Evolutionary conservation across 164 flowering plant genomes (phyloP).

Genomic region (Dillenia turbinata): DNA sequence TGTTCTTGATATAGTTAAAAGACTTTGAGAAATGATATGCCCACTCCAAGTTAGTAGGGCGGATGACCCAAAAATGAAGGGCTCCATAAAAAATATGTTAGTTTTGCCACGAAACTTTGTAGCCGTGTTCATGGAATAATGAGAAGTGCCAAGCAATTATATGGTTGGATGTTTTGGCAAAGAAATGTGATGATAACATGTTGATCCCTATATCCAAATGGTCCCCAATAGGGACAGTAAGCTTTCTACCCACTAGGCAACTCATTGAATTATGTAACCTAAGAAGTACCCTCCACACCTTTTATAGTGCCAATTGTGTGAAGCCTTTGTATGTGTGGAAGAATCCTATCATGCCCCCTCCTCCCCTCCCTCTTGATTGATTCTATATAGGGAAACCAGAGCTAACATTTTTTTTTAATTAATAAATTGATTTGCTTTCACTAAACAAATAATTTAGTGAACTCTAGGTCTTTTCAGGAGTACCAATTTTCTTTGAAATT

Average conservation of each 20-base stretch:
- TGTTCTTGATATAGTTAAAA: too few species aligned
- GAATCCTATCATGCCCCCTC: constrained; percentile 14
- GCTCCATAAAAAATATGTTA: background rate
- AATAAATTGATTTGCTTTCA: too few species aligned
- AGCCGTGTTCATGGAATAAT: constrained; percentile 16
- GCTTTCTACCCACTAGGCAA: constrained; percentile 30
- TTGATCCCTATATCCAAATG: constrained; percentile 24
- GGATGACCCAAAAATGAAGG: constrained; percentile 11
- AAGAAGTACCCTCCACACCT: background rate
- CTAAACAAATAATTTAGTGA: too few species aligned
- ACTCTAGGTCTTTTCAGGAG: too few species aligned
- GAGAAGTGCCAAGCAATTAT: constrained; percentile 11
- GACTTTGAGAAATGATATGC: too few species aligned
- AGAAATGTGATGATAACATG: constrained; percentile 11
- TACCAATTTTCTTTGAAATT: too few species aligned
- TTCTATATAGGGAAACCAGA: constrained; percentile 1
- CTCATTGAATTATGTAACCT: constrained; percentile 17
- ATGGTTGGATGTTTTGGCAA: background rate
- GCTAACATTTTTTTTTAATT: constrained; percentile 6
- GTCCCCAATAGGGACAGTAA: constrained; percentile 27
- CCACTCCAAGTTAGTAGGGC: background rate
- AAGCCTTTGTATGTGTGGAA: background rate
- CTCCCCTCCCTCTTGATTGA: constrained; percentile 6
- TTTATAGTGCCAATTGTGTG: background rate
- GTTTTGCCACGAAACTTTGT: background rate